Evolutionary conservation across 371 early-diverging fungal genomes (phyloP), one percentile per base, ranked within the genome.

Genomic region (Nematocida ironsii): DNA sequence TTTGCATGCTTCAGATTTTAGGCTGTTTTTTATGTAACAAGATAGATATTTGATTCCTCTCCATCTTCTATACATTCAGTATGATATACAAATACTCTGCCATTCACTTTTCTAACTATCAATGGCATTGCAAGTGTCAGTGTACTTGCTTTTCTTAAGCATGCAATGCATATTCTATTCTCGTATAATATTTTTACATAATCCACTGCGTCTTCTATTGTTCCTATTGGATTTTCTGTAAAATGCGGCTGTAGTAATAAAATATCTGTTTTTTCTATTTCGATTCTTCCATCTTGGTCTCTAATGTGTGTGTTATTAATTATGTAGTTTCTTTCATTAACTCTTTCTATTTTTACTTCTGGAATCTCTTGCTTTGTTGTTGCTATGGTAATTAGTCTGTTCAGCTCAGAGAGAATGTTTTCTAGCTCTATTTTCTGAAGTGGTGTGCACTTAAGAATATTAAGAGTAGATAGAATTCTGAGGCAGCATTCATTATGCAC

Each of bases 121-220:
- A 60, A 13, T 3, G 48, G 48, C 7, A 42, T 7, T 13, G 47
- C 33, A 60, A 78, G 48, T 11, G 69, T 68, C 5, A 42, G 0
- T 18, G 74, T 45, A 56, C 56, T 11, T 18, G 72, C 52, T 20
- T 70, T 52, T 42, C 68, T 64, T 16, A 78, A 23, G 42, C 80
- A 78, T 16, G 7, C 44, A 5, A 70, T 54, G 40, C 80, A 78
- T 20, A 78, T 40, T 47, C 68, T 78, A 16, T 78, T 42, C 69
- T 56, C 48, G 13, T 61, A 11, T 5, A 78, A 6, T 18, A 20
- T 27, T 20, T 52, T 40, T 23, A 78, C 11, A 56, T 78, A 78
- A 44, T 78, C 80, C 6, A 39, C 16, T 13, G 60, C 44, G 9
- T 56, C 60, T 18, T 62, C 44, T 5, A 47, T n/a, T 33, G 23